Conservation (phyloP, 768 basidiomycete genomes). For the Phaffia australis region DNA sequence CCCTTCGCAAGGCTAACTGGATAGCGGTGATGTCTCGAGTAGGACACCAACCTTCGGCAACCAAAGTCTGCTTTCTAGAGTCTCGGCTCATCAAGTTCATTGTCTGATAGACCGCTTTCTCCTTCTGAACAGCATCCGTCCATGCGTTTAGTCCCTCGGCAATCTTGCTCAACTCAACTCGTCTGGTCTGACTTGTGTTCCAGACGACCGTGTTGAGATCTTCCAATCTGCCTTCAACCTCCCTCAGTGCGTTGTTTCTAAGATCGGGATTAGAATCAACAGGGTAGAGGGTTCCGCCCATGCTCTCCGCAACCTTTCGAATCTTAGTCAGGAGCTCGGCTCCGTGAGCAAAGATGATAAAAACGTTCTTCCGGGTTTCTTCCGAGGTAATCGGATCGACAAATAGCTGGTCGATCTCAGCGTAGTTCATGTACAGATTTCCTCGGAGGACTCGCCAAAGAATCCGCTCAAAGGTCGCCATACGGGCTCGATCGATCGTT, state of each 20-base stretch:
- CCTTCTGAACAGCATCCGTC: constrained; percentile 88
- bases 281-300: constrained; percentile 92
- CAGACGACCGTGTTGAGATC: constrained; percentile 80
- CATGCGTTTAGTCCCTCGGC: constrained; percentile 77
- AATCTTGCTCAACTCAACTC: constrained; percentile 67
- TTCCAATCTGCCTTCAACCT: constrained; percentile 77
- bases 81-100: constrained; percentile 94
- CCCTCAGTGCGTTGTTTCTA: constrained; percentile 76
- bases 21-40: constrained; percentile 79
- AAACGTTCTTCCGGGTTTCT: constrained; percentile 93
- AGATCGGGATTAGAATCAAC: constrained; percentile 92
- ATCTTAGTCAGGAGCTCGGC: constrained; percentile 87
- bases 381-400: constrained; percentile 69
- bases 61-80: constrained; percentile 79
- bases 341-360: constrained; percentile 98
- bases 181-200: constrained; percentile 74
- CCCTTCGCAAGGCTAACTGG: constrained; percentile 74
- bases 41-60: constrained; percentile 97
- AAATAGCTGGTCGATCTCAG: constrained; percentile 86
- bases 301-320: constrained; percentile 95
- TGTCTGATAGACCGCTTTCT: constrained; percentile 92
- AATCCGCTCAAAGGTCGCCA: constrained; percentile 90
- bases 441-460: constrained; percentile 96
- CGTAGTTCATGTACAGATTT: constrained; percentile 57
- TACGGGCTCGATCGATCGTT: constrained; percentile 81